Evolutionary conservation across 2,329 filamentous ascomycete species (phyloP).

Genomic region (Phialophora verrucosa): DNA sequence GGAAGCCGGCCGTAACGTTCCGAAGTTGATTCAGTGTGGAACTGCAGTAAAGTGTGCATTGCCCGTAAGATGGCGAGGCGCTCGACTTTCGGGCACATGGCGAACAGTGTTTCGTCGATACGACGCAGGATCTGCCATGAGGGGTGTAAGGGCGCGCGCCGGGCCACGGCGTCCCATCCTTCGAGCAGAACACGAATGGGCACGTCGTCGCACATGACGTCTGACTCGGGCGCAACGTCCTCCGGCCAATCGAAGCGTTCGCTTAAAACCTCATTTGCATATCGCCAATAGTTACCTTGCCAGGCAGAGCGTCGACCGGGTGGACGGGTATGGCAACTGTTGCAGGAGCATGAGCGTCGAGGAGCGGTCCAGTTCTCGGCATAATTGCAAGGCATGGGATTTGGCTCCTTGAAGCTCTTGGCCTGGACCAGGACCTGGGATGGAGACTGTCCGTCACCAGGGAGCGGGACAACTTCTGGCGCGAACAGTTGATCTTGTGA

Average conservation of each 20-base stretch:
- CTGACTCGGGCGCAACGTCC: constrained; percentile 24
- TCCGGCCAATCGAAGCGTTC: constrained; percentile 33
- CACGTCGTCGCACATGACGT: constrained; percentile 33
- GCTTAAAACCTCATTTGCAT: constrained; percentile 35
- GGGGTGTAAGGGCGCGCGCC: constrained; percentile 34
- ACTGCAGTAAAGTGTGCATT: constrained; percentile 37
- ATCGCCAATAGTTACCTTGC: constrained; percentile 37
- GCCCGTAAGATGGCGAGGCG: constrained; percentile 36
- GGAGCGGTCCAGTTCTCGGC: constrained; percentile 27
- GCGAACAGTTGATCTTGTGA: constrained; percentile 28
- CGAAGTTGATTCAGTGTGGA: constrained; percentile 33
- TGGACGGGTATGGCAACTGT: constrained; percentile 12
- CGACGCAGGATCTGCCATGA: constrained; percentile 36
- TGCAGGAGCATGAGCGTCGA: constrained; percentile 23
- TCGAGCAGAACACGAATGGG: constrained; percentile 36
- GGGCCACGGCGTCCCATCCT: constrained; percentile 38
- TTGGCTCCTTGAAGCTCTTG: constrained; percentile 16
- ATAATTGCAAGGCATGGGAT: constrained; percentile 21
- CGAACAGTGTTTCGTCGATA: constrained; percentile 37
- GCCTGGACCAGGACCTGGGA: constrained; percentile 27
- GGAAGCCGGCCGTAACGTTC: constrained; percentile 34
- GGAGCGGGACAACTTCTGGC: constrained; percentile 27
- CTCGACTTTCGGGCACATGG: constrained; percentile 30
- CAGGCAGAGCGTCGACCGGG: constrained; percentile 24
- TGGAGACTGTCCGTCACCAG: constrained; percentile 11